Conservation (phyloP, 1,139 yeast genomes). For the Candida freyschussii region DNA sequence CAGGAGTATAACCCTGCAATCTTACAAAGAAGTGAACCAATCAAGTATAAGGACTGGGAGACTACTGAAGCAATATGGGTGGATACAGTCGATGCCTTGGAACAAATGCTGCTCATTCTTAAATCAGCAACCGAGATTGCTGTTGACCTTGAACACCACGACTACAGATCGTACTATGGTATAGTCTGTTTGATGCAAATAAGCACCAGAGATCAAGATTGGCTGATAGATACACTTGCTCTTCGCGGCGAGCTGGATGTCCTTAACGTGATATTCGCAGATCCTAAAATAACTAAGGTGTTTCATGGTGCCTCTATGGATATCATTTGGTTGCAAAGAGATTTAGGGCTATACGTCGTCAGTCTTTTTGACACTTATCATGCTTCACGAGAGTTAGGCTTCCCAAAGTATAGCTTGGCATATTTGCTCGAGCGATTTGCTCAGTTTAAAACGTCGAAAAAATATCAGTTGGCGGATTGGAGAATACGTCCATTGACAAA, state of each 20-base stretch:
- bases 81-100: conserved; percentile 49
- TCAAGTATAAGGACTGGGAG: conserved; percentile 62
- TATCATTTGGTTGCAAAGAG: conserved; percentile 94
- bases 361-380: conserved; percentile 89
- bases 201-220: conserved; percentile 74
- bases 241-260: conserved; percentile 66
- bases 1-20: conserved; percentile 67
- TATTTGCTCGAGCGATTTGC: conserved; percentile 78
- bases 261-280: conserved; percentile 71
- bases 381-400: conserved; percentile 74
- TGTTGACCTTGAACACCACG: conserved; percentile 97
- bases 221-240: conserved; percentile 73
- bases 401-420: conserved; percentile 82
- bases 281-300: conserved; percentile 78
- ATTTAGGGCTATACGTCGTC: conserved; percentile 86
- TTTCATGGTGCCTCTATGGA: conserved; percentile 98
- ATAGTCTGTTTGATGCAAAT: conserved; percentile 92
- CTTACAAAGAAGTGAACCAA: conserved; percentile 43
- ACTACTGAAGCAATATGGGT: conserved; percentile 66
- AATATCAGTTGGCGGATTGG: conserved; percentile 97
- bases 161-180: conserved; percentile 84
- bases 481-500: conserved; percentile 77
- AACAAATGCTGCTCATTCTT: conserved; percentile 52
- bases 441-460: conserved; percentile 82
- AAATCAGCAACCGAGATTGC: conserved; percentile 62